Percentiles rank a stretch among this genome's conserved stretches.
These are phyloP conservation scores for Porpolomopsis calyptriformis DNA, from an alignment of 768 basidiomycete genomes.

Conservation along the genomic window DNA sequence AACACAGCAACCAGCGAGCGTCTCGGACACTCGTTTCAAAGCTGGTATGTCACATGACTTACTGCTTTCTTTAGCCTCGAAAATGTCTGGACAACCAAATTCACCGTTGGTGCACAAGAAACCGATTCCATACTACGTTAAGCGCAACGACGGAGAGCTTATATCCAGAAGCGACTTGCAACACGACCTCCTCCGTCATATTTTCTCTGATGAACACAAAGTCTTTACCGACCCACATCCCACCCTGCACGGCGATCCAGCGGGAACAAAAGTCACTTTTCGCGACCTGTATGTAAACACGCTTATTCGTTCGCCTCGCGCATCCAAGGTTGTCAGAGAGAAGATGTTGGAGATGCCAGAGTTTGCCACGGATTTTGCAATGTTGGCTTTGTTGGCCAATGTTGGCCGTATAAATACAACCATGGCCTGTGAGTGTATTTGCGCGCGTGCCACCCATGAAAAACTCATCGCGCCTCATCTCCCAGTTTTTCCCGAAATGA, in stretches of 20 bases:
- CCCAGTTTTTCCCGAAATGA: conserved; percentile 87
- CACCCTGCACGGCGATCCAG: conserved; percentile 40
- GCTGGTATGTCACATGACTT: conserved; percentile 43
- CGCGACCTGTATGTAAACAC: conserved; percentile 73
- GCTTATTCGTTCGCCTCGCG: conserved; percentile 49
- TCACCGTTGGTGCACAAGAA: conserved; percentile 76
- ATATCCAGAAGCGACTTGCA: conserved; percentile 60
- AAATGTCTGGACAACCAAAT: too few species aligned
- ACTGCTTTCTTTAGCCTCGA: too few species aligned
- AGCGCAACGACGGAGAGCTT: conserved; percentile 55
- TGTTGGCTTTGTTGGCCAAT: conserved; percentile 66
- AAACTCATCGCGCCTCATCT: too few species aligned
- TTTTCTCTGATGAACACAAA: conserved; percentile 59
- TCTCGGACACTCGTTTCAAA: too few species aligned
- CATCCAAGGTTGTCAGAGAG: conserved; percentile 59
- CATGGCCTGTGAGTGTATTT: conserved; percentile 65
- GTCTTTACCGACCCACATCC: conserved; percentile 43
- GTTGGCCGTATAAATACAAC: conserved; percentile 77
- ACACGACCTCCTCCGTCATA: conserved; percentile 65
- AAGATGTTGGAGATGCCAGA: conserved; percentile 51
- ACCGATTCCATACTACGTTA: conserved; percentile 23
- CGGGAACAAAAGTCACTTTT: conserved; percentile 49
- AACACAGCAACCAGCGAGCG: too few species aligned
- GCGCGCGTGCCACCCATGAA: not conserved
- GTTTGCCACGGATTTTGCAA: conserved; percentile 60